phyloP scores from a whole-genome alignment of 495 filamentous ascomycete species.

The Mytilinidion resinicola region DNA sequence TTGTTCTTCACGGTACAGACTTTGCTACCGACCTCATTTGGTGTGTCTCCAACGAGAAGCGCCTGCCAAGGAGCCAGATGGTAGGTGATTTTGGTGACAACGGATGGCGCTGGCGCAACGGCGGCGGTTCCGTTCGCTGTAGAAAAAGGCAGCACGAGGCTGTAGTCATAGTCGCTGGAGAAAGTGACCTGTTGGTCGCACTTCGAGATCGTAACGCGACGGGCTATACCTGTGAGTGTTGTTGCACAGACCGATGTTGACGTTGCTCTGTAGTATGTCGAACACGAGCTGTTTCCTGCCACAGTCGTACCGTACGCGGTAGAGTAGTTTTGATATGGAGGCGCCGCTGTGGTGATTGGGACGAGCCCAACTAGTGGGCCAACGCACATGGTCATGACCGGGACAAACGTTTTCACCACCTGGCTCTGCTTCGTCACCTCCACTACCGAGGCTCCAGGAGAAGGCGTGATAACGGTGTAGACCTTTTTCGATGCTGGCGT shows the following conservation, averaged over 20 bases:
- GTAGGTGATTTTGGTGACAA: constrained; percentile 31
- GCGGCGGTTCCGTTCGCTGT: constrained; percentile 10
- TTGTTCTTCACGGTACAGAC: constrained; percentile 27
- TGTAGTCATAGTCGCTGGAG: constrained; percentile 33
- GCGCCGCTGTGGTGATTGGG: constrained; percentile 5
- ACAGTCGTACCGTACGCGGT: constrained; percentile 1
- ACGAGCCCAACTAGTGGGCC: constrained; percentile 23
- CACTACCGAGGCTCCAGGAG: constrained; percentile 29
- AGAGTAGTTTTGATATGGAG: constrained; percentile 13
- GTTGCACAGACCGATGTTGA: constrained; percentile 33
- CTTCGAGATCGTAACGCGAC: constrained; percentile 26
- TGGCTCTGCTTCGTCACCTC: constrained; percentile 34
- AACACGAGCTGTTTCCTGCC: constrained; percentile 12
- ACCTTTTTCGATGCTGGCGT: not conserved
- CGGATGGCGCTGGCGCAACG: constrained; percentile 28
- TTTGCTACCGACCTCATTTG: constrained; percentile 28
- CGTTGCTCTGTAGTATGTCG: constrained; percentile 26
- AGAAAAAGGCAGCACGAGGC: constrained; percentile 24
- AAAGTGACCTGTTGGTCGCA: constrained; percentile 36
- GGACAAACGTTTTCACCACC: constrained; percentile 30
- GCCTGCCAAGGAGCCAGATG: constrained; percentile 34
- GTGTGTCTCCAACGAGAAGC: constrained; percentile 25
- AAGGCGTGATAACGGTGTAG: constrained; percentile 30
- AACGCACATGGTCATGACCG: constrained; percentile 33
- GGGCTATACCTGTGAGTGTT: constrained; percentile 28